Conservation (phyloP, 2,329 filamentous ascomycete genomes). For the Periconia sp. region DNA sequence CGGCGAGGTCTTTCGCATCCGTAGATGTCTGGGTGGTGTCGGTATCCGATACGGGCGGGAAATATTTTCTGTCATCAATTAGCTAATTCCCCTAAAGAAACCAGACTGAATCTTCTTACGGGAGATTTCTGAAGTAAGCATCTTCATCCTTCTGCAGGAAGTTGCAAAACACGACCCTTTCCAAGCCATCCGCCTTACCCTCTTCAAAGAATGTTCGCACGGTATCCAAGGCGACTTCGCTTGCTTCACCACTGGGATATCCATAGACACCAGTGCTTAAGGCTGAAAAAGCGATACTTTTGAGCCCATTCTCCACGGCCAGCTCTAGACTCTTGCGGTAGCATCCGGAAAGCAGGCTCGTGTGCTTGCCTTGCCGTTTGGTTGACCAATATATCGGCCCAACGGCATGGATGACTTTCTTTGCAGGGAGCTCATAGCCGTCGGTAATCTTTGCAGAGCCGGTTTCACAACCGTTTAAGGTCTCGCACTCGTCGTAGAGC, state of each 20-base stretch:
- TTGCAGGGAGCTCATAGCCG: constrained; percentile 74
- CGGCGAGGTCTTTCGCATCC: constrained; percentile 38
- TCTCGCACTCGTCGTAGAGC: constrained; percentile 71
- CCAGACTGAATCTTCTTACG: constrained; percentile 60
- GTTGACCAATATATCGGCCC: constrained; percentile 71
- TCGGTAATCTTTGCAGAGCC: constrained; percentile 81
- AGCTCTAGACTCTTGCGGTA: constrained; percentile 73
- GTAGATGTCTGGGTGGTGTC: constrained; percentile 27
- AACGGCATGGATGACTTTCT: constrained; percentile 85
- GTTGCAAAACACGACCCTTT: constrained; percentile 81
- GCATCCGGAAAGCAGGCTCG: constrained; percentile 58
- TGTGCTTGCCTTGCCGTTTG: constrained; percentile 41
- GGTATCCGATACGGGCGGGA: constrained; percentile 29
- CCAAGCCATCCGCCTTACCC: constrained; percentile 54
- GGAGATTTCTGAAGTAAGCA: constrained; percentile 70
- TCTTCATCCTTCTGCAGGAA: constrained; percentile 76
- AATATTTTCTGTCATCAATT: constrained; percentile 31
- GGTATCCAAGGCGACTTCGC: constrained; percentile 67
- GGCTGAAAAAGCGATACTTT: constrained; percentile 77
- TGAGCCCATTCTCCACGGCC: constrained; percentile 67
- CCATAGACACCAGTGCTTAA: constrained; percentile 90
- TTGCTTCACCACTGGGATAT: constrained; percentile 76
- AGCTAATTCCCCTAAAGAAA: neutral
- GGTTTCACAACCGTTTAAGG: constrained; percentile 71
- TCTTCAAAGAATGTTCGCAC: constrained; percentile 58